These are phyloP conservation scores for Trichosporon sp. DNA, from an alignment of 1,284 basidiomycete species.

Conservation along the genomic window DNA sequence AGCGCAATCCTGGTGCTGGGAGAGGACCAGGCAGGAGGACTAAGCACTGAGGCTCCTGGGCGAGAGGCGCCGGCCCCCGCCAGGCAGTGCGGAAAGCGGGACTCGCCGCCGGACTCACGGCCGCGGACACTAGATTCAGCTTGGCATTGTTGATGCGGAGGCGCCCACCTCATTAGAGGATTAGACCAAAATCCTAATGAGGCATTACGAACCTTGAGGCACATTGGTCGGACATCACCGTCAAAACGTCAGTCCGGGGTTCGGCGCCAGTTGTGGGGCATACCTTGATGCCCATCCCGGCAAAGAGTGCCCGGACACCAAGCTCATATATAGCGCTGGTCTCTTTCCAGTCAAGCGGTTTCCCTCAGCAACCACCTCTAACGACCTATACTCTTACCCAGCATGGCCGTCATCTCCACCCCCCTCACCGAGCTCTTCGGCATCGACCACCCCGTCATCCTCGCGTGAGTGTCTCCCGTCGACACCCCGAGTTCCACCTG, in stretches of 20 bases:
- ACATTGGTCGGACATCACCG: background rate
- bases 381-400: slow-evolving; percentile 18
- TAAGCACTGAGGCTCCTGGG: background rate
- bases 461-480: slow-evolving; percentile 60
- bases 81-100: background rate
- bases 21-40: background rate
- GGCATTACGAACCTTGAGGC: background rate
- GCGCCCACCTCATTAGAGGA: background rate
- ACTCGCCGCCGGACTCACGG: slow-evolving; percentile 5
- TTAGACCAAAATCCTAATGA: background rate
- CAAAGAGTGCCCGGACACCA: slow-evolving; percentile 5
- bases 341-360: background rate
- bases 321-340: slow-evolving; percentile 3
- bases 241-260: slow-evolving; percentile 4
- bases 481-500: background rate
- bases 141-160: background rate
- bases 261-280: slow-evolving; percentile 19
- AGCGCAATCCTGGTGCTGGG: background rate
- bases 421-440: slow-evolving; percentile 80
- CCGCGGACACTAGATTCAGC: background rate
- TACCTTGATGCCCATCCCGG: slow-evolving; percentile 4
- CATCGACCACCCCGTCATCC: slow-evolving; percentile 81
- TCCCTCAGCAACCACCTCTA: background rate
- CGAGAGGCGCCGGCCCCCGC: no score
- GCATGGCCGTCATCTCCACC: slow-evolving; percentile 59